Evolutionary conservation across 2,329 filamentous ascomycete species (phyloP), one percentile per base, ranked within the genome.

Genomic region (Cordyceps pruinosa): DNA sequence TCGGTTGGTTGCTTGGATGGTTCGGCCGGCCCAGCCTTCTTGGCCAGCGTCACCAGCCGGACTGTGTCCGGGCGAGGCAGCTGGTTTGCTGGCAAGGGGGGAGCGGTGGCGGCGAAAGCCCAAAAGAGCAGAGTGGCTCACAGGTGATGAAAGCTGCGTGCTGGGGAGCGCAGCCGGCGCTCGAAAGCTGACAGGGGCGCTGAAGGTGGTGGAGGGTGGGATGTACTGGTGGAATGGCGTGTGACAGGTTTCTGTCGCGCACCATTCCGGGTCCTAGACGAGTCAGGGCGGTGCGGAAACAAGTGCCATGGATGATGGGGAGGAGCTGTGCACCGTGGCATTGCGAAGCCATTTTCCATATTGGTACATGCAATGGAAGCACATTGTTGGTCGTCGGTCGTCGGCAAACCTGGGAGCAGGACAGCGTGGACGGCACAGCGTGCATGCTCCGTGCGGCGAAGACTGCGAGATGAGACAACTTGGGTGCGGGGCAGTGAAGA

Each of bases 381-480:
- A 17, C 32, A 45, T 15, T 9, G 10, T 48, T 56, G 52, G 48
- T 56, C 44, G 52, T 56, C 44, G 52, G 42, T 26, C 34, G 23
- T 48, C 44, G 45, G 52, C 34, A 56, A 41, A 26, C 35, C 34
- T 30, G 34, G 30, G 52, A 56, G 32, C 32, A 17, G 52, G 25
- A 23, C 23, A 30, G 25, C 28, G 10, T 7, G 2, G 52, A 32
- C 32, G 41, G 21, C 19, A 15, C 39, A 44, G 50, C 50, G 19
- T 50, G 50, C 37, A 44, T 32, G 26, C 32, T 34, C 37, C 50
- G 37, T 42, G 26, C 19, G 37, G 39, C 50, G 39, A 44, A 44
- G 50, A 42, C 26, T 53, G 50, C 39, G 50, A 52, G 19, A 32
- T 32, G 49, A 42, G 49, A 52, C 37, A 52, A 35, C 37, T n/a